Conservation (phyloP, 768 basidiomycete genomes). For the Boletus patriciae region DNA sequence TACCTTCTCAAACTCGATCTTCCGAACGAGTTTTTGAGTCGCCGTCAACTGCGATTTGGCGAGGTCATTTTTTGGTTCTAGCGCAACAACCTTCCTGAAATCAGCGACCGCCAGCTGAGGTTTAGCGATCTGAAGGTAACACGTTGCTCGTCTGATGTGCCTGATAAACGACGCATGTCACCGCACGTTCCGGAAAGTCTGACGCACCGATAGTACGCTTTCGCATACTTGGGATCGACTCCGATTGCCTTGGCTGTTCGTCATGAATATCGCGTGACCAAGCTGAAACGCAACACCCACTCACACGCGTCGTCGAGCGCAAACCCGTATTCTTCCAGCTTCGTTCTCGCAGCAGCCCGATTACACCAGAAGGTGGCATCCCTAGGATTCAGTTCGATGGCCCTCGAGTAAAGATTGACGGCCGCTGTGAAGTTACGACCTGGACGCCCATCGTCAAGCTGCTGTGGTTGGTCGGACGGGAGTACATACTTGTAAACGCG, state of each 20-base stretch:
- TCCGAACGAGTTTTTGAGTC: slow-evolving; percentile 88
- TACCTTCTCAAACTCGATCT: slow-evolving; percentile 92
- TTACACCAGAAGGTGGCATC: slow-evolving; percentile 95
- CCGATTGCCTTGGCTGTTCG: slow-evolving; percentile 75
- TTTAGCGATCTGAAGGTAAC: slow-evolving; percentile 86
- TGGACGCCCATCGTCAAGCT: slow-evolving; percentile 18
- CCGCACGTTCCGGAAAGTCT: background rate
- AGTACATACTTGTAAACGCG: slow-evolving; percentile 64
- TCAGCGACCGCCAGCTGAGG: slow-evolving; percentile 84
- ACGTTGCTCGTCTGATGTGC: slow-evolving; percentile 71
- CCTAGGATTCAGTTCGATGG: slow-evolving; percentile 83
- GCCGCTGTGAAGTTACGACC: slow-evolving; percentile 78
- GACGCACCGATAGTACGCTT: slow-evolving; percentile 80
- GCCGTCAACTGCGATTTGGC: slow-evolving; percentile 79
- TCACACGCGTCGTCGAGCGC: slow-evolving; percentile 84
- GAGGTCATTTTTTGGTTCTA: slow-evolving; percentile 86
- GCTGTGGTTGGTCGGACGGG: background rate
- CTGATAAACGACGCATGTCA: background rate
- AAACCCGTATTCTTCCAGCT: slow-evolving; percentile 91
- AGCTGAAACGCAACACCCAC: slow-evolving; percentile 30
- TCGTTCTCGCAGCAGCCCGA: slow-evolving; percentile 88
- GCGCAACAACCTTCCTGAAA: slow-evolving; percentile 75
- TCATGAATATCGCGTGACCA: slow-evolving; percentile 18
- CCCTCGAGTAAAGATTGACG: slow-evolving; percentile 75
- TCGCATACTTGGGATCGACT: slow-evolving; percentile 86